These are phyloP conservation scores for Candida boleticola DNA, from an alignment of 805 yeast species.

Conservation along the genomic window DNA sequence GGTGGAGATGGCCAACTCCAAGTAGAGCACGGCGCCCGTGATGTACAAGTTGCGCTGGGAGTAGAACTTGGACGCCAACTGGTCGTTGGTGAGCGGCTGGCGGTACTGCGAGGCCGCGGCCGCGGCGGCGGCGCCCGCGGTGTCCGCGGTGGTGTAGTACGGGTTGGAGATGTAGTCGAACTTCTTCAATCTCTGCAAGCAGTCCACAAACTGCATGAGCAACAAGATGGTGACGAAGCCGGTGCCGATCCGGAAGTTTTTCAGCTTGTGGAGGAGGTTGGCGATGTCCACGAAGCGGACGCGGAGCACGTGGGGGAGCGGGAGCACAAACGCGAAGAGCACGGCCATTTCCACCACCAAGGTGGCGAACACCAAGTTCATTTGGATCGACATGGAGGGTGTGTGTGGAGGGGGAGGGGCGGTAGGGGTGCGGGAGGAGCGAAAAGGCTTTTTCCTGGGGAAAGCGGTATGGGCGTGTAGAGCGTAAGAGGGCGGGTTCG, in stretches of 20 bases:
- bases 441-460: too few species aligned
- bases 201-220: slow-evolving; percentile 52
- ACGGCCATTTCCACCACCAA: slow-evolving; percentile 52
- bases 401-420: too few species aligned
- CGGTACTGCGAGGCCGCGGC: slow-evolving; percentile 10
- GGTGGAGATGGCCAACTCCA: slow-evolving; percentile 52
- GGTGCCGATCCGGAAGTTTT: slow-evolving; percentile 45
- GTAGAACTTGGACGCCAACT: slow-evolving; percentile 58
- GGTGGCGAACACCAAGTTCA: slow-evolving; percentile 45
- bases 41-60: slow-evolving; percentile 63
- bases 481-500: too few species aligned
- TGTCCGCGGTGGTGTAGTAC: slow-evolving; percentile 12
- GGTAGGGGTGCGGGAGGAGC: too few species aligned
- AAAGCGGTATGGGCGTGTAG: too few species aligned
- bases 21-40: slow-evolving; percentile 60
- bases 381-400: slow-evolving; percentile 41
- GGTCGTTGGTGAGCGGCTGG: slow-evolving; percentile 42
- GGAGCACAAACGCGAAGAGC: slow-evolving; percentile 49
- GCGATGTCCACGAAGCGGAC: slow-evolving; percentile 38
- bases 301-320: slow-evolving; percentile 52
- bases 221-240: slow-evolving; percentile 43
- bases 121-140: slow-evolving; percentile 5
- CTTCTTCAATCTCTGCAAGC: slow-evolving; percentile 43
- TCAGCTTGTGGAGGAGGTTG: slow-evolving; percentile 28
- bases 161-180: slow-evolving; percentile 20